These are phyloP conservation scores for Tuber umbilicatum DNA, from an alignment of 495 filamentous ascomycete genomes.

Conservation along the genomic window DNA sequence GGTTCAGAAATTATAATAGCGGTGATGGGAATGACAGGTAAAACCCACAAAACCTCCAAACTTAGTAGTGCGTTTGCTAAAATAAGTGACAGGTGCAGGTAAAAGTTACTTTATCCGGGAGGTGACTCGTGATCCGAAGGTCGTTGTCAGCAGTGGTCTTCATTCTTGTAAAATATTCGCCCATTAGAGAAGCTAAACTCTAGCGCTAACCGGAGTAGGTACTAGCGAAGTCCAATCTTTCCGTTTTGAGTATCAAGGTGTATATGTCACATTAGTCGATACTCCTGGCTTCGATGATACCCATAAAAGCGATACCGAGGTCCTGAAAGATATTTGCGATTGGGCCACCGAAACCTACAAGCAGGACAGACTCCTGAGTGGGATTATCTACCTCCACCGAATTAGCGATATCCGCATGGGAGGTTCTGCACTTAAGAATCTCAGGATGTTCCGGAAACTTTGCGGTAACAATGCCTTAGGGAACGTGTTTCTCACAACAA, in stretches of 20 bases:
- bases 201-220: constrained; percentile 10
- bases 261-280: constrained; percentile 45
- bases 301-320: constrained; percentile 43
- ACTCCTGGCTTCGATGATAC: constrained; percentile 53
- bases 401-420: constrained; percentile 45
- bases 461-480: not conserved
- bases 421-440: constrained; percentile 33
- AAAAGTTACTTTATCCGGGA: too few relatives aligned
- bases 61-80: too few relatives aligned
- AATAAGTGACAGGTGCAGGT: too few relatives aligned
- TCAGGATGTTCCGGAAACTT: too few relatives aligned
- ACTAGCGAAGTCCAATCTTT: constrained; percentile 25
- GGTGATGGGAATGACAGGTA: too few relatives aligned
- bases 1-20: too few relatives aligned
- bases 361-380: constrained; percentile 31
- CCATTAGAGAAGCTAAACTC: too few relatives aligned
- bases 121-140: too few relatives aligned
- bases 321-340: constrained; percentile 44
- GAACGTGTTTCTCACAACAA: constrained; percentile 47
- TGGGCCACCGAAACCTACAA: constrained; percentile 40
- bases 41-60: too few relatives aligned
- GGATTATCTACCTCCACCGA: constrained; percentile 48
- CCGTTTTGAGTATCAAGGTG: constrained; percentile 18
- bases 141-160: too few relatives aligned
- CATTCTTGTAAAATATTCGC: too few relatives aligned